Conservation (phyloP, 176 grass and related monocot species). For the Paspalum notatum region DNA sequence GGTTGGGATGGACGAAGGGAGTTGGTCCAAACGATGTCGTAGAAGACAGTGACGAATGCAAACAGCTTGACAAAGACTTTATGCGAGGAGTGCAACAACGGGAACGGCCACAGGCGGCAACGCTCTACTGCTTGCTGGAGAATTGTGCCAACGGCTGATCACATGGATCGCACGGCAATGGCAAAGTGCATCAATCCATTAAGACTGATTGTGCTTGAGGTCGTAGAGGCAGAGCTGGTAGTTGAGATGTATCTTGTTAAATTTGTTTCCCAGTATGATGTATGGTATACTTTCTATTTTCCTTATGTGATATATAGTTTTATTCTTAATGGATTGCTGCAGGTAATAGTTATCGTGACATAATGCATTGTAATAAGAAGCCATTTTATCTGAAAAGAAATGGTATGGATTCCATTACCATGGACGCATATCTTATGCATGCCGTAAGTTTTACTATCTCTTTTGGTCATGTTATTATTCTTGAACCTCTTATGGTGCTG, state of each 20-base stretch:
- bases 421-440: conserved; percentile 97
- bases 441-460: conserved; percentile 58
- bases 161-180: no score
- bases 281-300: conserved; percentile 9
- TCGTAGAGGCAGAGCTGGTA: no score
- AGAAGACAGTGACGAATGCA: no score
- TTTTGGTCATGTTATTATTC: conserved; percentile 38
- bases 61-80: no score
- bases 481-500: conserved; percentile 26
- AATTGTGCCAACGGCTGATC: no score
- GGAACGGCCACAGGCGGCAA: no score
- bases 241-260: background rate
- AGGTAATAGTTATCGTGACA: conserved; percentile 91
- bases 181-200: no score
- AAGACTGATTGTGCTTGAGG: no score
- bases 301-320: conserved; percentile 20
- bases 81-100: no score
- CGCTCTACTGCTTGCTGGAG: no score
- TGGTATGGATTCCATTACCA: conserved; percentile 77
- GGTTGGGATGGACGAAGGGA: no score
- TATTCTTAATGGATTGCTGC: conserved; percentile 43
- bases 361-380: conserved; percentile 96
- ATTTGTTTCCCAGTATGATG: conserved; percentile 27
- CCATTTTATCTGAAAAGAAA: conserved; percentile 91
- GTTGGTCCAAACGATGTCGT: no score